Base-by-base conservation (phyloP, 208 protist genomes). In the Blastocrithidia nonstop region DNA sequence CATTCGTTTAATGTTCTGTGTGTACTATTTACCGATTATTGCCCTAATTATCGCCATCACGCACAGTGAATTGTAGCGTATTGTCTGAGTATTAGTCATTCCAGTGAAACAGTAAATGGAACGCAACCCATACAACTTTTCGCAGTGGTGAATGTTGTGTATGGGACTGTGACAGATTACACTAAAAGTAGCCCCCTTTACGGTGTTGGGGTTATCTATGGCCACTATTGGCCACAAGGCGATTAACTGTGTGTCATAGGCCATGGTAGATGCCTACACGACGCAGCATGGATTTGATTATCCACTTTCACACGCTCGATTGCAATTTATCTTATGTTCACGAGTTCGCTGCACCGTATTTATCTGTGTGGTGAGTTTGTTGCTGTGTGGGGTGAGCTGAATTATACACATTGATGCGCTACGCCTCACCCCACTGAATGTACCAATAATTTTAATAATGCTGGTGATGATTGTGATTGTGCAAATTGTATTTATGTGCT, bases 11-110 rank as follows among this genome's bases (percentile, higher is more conserved):
- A 35, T 86, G 20, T 87, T 91, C 50, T 58, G 60, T 20, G 19
- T 82, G 8, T 91, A 86, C 55, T 78, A 88, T 55, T 50, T 91
- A 23, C 75, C 82, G 15, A 52, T 61, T 27, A 56, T 91, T 1
- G 63, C 54, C 1, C 49, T 88, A 17, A 54, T 75, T 24, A 9
- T 86, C 16, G 68, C 77, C 4, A 45, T 85, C 22, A 91, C 82
- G 21, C 82, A 91, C 53, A 83, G 72, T 41, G 74, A 61, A 3
- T 62, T 91, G 43, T 59, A 85, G 65, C 71, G 71, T 15, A 66
- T 91, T 46, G 82, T 88, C 22, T 91, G 77, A 74, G 66, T 82
- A 20, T 61, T 88, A 17, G 69, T 91, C 26, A 60, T 88, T 38
- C 82, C 82, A 15, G 64, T 88, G 15, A 69, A 68, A 32, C 74